Percentiles rank a stretch among this genome's conserved stretches.
Evolutionary conservation across 257 asterid genomes (phyloP).

Genomic region (Fraxinus anomala): DNA sequence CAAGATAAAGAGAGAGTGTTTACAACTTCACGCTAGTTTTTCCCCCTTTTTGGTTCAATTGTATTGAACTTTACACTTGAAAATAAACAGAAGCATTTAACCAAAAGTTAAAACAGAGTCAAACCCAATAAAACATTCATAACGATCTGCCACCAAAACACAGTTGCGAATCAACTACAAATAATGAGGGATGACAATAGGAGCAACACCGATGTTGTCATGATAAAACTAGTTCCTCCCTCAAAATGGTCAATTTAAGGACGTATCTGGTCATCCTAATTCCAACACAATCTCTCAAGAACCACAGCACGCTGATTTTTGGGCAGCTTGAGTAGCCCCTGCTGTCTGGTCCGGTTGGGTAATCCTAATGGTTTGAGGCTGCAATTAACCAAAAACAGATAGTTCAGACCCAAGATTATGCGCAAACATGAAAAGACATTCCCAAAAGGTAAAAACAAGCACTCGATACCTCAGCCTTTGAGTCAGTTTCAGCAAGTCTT

Average conservation of each 20-base stretch:
- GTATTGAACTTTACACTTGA: neutral
- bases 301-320: too few relatives aligned
- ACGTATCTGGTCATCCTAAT: conserved; percentile 19
- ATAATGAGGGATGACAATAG: conserved; percentile 32
- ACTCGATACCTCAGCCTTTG: neutral
- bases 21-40: neutral
- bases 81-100: conserved; percentile 22
- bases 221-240: conserved; percentile 27
- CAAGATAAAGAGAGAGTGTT: neutral
- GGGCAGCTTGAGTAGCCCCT: too few relatives aligned
- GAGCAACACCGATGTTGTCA: conserved; percentile 26
- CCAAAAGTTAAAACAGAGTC: conserved; percentile 1
- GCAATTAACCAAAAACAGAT: conserved; percentile 25
- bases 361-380: conserved; percentile 49
- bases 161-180: conserved; percentile 36
- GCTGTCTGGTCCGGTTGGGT: too few relatives aligned
- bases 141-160: conserved; percentile 19
- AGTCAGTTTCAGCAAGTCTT: too few relatives aligned
- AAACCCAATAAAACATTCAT: conserved; percentile 15
- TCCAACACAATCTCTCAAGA: neutral
- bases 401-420: neutral
- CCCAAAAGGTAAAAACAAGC: neutral
- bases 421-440: neutral
- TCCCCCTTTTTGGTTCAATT: neutral
- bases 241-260: conserved; percentile 27